Evolutionary conservation across 2,329 filamentous ascomycete species (phyloP), one percentile per base, ranked within the genome.

Genomic region (Cucurbitaria berberidis): DNA sequence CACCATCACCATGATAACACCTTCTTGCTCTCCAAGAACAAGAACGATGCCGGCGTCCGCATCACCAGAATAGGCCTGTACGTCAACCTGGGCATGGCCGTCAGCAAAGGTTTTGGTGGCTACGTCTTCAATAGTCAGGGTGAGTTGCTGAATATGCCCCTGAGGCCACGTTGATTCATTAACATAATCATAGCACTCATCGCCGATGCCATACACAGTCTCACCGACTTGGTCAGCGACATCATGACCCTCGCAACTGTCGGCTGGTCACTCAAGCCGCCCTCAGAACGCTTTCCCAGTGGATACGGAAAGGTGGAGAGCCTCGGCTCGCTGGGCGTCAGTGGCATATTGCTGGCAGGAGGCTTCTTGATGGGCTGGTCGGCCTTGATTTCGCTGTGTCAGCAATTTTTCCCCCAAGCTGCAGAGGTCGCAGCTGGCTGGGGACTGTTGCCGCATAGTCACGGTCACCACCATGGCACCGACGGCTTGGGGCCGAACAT

Each of bases 251-350:
- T 99, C 18, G 90, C 91, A 15, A 99, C 95, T 9, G 93, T 99
- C 41, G 93, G 93, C 18, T 96, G 90, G 87, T 96, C 93, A 54
- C 78, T 98, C 55, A 91, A 89, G 67, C 88, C 91, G 5, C 92
- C 95, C 0, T 91, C 90, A 10, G 84, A 89, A 48, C 84, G 84
- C 35, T 99, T 96, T 72, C 95, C 95, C 2, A 86, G 87, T 67
- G 95, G 95, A 1, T 99, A 96, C 72, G 95, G 95, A 72, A 99
- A 99, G 80, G 85, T 99, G n/a, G 95, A 99, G 80, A 96, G 92
- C 68, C 78, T 99, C 70, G 95, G 95, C 18, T 95, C 92, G 19
- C 79, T 99, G 53, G 95, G 93, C 15, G 95, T 99, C 29, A 97
- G 93, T 64, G 88, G 92, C 59, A 89, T 99, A 78, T 81, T 99